These are phyloP conservation scores for Carex scoparia DNA, from an alignment of 176 grass and related monocot genomes.

Conservation along the genomic window DNA sequence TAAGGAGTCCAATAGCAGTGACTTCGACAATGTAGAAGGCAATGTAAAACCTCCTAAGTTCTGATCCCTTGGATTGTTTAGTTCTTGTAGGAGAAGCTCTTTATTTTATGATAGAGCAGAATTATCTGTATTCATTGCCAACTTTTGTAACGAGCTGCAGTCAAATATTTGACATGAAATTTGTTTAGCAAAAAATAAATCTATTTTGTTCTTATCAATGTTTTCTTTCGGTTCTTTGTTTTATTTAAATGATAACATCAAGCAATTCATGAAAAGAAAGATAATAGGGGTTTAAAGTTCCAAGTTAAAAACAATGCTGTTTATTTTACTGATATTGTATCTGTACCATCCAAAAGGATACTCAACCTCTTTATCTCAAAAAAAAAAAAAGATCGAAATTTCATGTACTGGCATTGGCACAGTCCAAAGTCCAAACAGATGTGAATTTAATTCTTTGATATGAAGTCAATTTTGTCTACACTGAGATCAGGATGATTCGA, in stretches of 20 bases:
- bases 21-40: constrained; percentile 42
- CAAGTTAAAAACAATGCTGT: neutral
- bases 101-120: constrained; percentile 10
- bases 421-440: neutral
- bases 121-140: neutral
- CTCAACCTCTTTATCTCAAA: neutral
- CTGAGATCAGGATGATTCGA: constrained; percentile 6
- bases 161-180: constrained; percentile 14
- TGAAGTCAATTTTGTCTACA: neutral
- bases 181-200: constrained; percentile 4
- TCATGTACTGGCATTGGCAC: neutral
- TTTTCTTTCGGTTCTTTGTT: neutral
- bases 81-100: neutral
- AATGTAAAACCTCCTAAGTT: neutral
- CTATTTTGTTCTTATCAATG: constrained; percentile 5
- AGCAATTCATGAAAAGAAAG: neutral
- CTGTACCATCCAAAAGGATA: neutral
- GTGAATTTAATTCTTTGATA: neutral
- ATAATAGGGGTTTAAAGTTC: neutral
- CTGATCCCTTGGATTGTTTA: constrained; percentile 2
- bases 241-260: neutral
- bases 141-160: neutral
- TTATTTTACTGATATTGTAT: neutral
- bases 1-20: constrained; percentile 82
- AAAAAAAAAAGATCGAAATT: neutral